Percentiles rank a stretch among this genome's conserved stretches.
Evolutionary conservation across 2,329 filamentous ascomycete genomes (phyloP).

Genomic region (Colletotrichum sp.): DNA sequence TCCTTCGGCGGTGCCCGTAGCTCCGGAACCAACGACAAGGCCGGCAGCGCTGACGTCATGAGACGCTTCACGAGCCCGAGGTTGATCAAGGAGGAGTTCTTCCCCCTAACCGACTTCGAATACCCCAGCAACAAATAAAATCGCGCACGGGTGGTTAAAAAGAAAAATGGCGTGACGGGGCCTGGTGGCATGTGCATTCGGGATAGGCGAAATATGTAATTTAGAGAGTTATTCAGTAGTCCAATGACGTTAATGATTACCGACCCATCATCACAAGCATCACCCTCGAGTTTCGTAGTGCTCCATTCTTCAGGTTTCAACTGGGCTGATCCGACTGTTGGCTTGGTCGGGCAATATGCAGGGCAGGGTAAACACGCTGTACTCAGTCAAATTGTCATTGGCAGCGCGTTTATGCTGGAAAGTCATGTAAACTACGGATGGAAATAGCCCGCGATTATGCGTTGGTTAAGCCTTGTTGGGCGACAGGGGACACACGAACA

Average conservation of each 20-base stretch:
- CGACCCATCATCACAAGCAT: not conserved
- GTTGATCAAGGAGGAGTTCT: conserved; percentile 56
- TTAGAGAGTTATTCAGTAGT: not conserved
- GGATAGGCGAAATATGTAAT: not conserved
- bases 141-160: not conserved
- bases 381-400: not conserved
- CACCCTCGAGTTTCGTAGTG: not conserved
- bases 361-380: not conserved
- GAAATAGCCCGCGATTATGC: not conserved
- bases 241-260: not conserved
- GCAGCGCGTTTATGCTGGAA: not conserved
- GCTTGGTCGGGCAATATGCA: not conserved
- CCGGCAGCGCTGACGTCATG: conserved; percentile 54
- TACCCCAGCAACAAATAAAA: conserved; percentile 53
- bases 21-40: conserved; percentile 62
- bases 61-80: conserved; percentile 55
- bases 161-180: not conserved
- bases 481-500: not conserved
- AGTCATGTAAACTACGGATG: not conserved
- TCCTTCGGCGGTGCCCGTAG: conserved; percentile 57
- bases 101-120: conserved; percentile 31
- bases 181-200: not conserved
- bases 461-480: not conserved
- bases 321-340: not conserved
- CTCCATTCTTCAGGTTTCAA: not conserved